These are phyloP conservation scores for Juglanconis sp. DNA, from an alignment of 2,329 filamentous ascomycete genomes.

Conservation along the genomic window DNA sequence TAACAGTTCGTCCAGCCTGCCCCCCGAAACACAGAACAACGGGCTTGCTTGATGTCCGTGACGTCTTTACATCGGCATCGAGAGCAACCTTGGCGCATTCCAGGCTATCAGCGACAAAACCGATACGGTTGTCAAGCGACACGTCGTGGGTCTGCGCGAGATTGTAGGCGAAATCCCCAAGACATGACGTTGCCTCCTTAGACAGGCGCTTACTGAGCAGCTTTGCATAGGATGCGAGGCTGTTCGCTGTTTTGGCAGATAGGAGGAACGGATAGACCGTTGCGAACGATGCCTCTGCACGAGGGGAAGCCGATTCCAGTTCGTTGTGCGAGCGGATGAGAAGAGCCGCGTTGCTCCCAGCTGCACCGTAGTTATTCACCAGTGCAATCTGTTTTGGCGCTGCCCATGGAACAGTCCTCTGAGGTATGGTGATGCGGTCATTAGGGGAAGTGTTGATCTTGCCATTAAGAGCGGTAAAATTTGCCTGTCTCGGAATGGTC, in stretches of 20 bases:
- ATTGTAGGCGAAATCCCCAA: neutral
- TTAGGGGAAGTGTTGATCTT: constrained; percentile 22
- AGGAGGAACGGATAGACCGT: constrained; percentile 2
- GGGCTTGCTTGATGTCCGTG: neutral
- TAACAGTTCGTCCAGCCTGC: constrained; percentile 29
- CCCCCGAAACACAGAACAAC: constrained; percentile 37
- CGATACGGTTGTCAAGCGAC: neutral
- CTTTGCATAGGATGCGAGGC: neutral
- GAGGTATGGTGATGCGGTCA: constrained; percentile 21
- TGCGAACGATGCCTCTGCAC: neutral
- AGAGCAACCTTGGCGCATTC: neutral
- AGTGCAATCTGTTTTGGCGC: constrained; percentile 22
- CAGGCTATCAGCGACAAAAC: neutral
- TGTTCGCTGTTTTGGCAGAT: constrained; percentile 19
- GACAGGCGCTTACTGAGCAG: too few relatives aligned
- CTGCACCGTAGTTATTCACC: constrained; percentile 36
- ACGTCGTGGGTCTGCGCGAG: constrained; percentile 2
- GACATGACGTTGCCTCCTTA: too few relatives aligned
- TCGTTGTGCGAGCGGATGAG: constrained; percentile 4
- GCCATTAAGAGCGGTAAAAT: constrained; percentile 26
- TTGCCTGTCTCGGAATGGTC: constrained; percentile 24
- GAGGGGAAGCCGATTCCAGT: neutral
- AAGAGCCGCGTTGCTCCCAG: constrained; percentile 32
- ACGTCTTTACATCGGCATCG: neutral
- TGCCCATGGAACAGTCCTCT: constrained; percentile 25